Percentiles rank a stretch among this genome's conserved stretches.
Conservation (phyloP, 768 basidiomycete genomes). For the Phlegmacium glaucopus region DNA sequence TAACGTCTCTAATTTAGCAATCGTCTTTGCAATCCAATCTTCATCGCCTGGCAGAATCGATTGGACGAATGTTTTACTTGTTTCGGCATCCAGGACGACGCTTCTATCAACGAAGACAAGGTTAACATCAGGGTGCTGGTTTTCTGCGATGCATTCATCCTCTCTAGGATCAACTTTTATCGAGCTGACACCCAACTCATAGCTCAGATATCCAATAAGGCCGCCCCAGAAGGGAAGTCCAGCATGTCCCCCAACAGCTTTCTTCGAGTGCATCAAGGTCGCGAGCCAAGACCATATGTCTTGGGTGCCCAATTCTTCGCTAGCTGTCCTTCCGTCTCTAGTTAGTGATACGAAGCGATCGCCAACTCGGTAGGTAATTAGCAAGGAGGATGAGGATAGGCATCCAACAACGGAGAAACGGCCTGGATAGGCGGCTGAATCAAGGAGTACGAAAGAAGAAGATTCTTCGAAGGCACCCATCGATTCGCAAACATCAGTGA, state of each 20-base stretch:
- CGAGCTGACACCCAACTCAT: slow-evolving; percentile 69
- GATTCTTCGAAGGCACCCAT: slow-evolving; percentile 57
- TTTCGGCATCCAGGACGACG: slow-evolving; percentile 58
- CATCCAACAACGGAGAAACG: slow-evolving; percentile 71
- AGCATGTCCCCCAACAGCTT: slow-evolving; percentile 42
- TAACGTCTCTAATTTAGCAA: slow-evolving; percentile 24
- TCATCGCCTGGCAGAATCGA: slow-evolving; percentile 57
- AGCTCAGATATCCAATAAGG: slow-evolving; percentile 72
- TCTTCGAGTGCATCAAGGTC: slow-evolving; percentile 57
- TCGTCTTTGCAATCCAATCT: slow-evolving; percentile 54
- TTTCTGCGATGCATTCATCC: slow-evolving; percentile 11
- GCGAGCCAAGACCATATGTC: slow-evolving; percentile 77
- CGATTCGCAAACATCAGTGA: slow-evolving; percentile 53
- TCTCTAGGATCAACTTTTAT: slow-evolving; percentile 42
- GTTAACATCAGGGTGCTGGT: slow-evolving; percentile 66
- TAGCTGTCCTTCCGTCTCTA: slow-evolving; percentile 29
- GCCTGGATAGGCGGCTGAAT: slow-evolving; percentile 75
- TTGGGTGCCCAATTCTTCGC: slow-evolving; percentile 41
- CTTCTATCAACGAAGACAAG: slow-evolving; percentile 78
- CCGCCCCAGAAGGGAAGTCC: slow-evolving; percentile 84
- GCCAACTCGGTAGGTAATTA: slow-evolving; percentile 54
- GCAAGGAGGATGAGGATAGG: slow-evolving; percentile 48
- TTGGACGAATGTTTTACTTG: slow-evolving; percentile 56
- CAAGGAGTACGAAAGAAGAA: slow-evolving; percentile 66
- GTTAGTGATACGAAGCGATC: slow-evolving; percentile 46